A percentile compares a stretch with the other conserved stretches of the same genome.
Evolutionary conservation across 768 basidiomycete genomes (phyloP).

Genomic region (Nevesoporus exiguus): DNA sequence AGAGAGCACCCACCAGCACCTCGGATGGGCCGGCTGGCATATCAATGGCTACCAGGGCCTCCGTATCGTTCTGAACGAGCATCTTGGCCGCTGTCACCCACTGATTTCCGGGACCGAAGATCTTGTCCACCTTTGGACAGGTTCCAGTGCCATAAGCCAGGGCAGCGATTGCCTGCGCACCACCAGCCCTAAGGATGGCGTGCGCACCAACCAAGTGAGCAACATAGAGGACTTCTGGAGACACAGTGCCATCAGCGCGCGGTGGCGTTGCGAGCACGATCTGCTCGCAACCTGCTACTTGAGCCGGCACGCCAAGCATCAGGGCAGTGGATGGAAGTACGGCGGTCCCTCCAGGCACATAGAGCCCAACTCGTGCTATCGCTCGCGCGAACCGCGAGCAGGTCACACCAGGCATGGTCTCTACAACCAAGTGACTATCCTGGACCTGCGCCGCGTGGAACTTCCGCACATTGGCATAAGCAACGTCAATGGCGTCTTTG

Average conservation of each 20-base stretch:
- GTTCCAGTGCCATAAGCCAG: conserved; percentile 95
- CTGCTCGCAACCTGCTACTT: conserved; percentile 91
- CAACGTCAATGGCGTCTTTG: conserved; percentile 78
- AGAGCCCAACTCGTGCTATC: conserved; percentile 94
- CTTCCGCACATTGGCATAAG: conserved; percentile 86
- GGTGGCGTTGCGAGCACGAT: conserved; percentile 98
- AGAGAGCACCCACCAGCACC: conserved; percentile 63
- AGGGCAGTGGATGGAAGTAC: conserved; percentile 94
- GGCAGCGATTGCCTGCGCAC: conserved; percentile 93
- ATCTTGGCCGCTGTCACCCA: conserved; percentile 99
- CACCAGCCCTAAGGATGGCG: conserved; percentile 90
- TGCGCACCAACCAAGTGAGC: conserved; percentile 89
- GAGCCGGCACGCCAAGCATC: conserved; percentile 97
- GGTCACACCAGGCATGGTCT: conserved; percentile 97
- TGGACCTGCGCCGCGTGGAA: conserved; percentile 92
- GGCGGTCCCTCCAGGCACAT: conserved; percentile 97
- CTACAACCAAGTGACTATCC: conserved; percentile 67
- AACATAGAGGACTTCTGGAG: conserved; percentile 97
- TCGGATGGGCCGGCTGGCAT: conserved; percentile 99
- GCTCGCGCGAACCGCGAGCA: conserved; percentile 94
- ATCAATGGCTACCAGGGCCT: conserved; percentile 94
- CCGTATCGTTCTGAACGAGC: conserved; percentile 98
- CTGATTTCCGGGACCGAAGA: conserved; percentile 98
- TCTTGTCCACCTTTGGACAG: conserved; percentile 98
- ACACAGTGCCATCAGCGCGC: conserved; percentile 85